A percentile compares a stretch with the other conserved stretches of the same genome.
These are phyloP conservation scores for Chlamydomonas reinhardtii DNA, from an alignment of 163 green algal species.

Conservation along the genomic window DNA sequence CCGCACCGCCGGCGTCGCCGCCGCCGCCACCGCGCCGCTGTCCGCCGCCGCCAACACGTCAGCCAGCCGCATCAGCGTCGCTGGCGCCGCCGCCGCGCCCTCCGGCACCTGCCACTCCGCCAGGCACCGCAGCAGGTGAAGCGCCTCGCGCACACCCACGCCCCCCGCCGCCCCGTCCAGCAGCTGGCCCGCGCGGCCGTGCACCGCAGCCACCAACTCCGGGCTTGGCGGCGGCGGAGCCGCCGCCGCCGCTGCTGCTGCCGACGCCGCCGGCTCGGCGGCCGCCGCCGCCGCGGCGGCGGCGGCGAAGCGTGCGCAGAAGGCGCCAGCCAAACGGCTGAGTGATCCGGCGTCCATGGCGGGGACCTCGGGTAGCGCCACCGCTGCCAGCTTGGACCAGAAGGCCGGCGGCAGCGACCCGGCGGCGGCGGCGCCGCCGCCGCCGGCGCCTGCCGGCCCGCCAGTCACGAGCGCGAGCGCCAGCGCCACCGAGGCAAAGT, in stretches of 20 bases:
- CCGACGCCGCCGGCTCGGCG: no score
- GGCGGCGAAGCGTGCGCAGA: not conserved
- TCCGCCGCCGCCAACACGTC: not conserved
- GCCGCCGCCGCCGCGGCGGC: not conserved
- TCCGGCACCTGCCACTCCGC: not conserved
- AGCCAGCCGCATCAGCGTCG: not conserved
- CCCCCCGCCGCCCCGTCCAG: not conserved
- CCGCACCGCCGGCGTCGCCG: not conserved
- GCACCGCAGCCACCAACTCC: not conserved
- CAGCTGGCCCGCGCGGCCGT: not conserved
- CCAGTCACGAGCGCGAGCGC: constrained; percentile 7
- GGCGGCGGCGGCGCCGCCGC: no score
- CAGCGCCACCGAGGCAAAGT: constrained; percentile 12
- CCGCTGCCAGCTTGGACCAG: not conserved
- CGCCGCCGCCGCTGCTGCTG: not conserved
- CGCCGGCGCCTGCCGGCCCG: no score
- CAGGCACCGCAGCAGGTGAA: not conserved
- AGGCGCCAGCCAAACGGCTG: not conserved
- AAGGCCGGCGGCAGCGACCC: not conserved
- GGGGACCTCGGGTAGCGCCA: not conserved
- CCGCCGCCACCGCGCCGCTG: not conserved
- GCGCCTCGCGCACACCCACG: not conserved
- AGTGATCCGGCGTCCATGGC: constrained; percentile 1
- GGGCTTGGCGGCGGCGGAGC: not conserved
- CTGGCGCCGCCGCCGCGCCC: not conserved